These are phyloP conservation scores for Malus asiatica DNA, from an alignment of 306 rosid species.

Conservation along the genomic window DNA sequence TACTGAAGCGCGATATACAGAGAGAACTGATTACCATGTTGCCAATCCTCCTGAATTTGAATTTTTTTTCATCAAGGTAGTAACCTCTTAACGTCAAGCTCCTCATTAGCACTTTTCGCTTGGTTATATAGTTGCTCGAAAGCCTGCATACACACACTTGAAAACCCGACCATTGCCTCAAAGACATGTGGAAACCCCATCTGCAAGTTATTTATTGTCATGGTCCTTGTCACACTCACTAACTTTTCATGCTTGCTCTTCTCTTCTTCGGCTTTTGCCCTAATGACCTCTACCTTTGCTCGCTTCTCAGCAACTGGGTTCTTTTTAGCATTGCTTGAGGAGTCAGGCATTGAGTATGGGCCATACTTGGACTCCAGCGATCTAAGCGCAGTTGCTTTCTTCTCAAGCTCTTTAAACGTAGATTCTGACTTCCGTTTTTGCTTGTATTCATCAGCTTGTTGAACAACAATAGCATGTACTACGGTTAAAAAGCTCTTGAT, in stretches of 20 bases:
- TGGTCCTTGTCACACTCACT: slow-evolving; percentile 68
- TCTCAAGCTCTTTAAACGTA: slow-evolving; percentile 71
- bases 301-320: slow-evolving; percentile 64
- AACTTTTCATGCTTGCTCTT: slow-evolving; percentile 71
- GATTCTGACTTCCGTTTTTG: slow-evolving; percentile 72
- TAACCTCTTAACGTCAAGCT: slow-evolving; percentile 67
- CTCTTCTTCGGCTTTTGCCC: slow-evolving; percentile 76
- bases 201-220: slow-evolving; percentile 90
- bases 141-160: slow-evolving; percentile 79
- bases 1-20: slow-evolving; percentile 7
- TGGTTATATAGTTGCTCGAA: slow-evolving; percentile 78
- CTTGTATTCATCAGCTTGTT: slow-evolving; percentile 75
- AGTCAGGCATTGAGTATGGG: slow-evolving; percentile 50
- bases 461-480: slow-evolving; percentile 77
- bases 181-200: slow-evolving; percentile 94
- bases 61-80: slow-evolving; percentile 1
- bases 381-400: slow-evolving; percentile 63
- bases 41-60: not conserved
- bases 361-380: slow-evolving; percentile 68
- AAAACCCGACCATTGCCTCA: slow-evolving; percentile 89
- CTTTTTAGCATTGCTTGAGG: slow-evolving; percentile 17
- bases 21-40: not conserved
- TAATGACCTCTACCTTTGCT: slow-evolving; percentile 56
- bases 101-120: slow-evolving; percentile 44
- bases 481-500: slow-evolving; percentile 81